Percentiles rank a stretch among this genome's conserved stretches.
phyloP scores from a whole-genome alignment of 1,284 basidiomycete species.

The Papiliotrema laurentii region DNA sequence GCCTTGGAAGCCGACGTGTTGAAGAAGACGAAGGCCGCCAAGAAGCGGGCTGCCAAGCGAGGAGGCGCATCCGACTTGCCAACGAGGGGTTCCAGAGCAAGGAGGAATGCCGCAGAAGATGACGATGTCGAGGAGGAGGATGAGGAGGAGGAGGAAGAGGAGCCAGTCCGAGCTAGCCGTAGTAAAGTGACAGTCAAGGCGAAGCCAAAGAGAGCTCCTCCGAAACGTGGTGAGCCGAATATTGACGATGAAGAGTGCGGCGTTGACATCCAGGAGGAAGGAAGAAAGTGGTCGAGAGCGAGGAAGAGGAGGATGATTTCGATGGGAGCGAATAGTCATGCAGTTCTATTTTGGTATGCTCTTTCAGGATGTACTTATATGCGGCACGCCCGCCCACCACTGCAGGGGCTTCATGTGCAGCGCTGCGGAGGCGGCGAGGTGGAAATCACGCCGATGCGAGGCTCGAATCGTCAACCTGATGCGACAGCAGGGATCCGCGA shows the following conservation, averaged over 20 bases:
- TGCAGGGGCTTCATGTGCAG: too few species aligned
- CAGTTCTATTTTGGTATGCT: too few species aligned
- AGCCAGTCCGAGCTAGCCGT: conserved; percentile 5
- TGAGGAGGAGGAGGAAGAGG: conserved; percentile 4
- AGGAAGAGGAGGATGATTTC: conserved; percentile 10
- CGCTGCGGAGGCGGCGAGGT: too few species aligned
- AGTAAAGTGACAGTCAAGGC: conserved; percentile 5
- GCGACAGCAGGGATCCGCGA: too few species aligned
- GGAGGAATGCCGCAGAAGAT: conserved; percentile 9
- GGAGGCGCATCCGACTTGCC: conserved; percentile 3
- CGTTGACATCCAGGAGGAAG: conserved; percentile 2
- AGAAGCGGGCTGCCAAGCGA: conserved; percentile 55
- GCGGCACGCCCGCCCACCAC: too few species aligned
- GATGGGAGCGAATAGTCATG: conserved; percentile 4
- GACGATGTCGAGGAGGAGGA: conserved; percentile 19
- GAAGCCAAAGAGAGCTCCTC: conserved; percentile 10
- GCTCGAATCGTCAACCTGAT: too few species aligned
- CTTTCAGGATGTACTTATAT: too few species aligned
- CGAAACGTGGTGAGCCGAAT: conserved; percentile 18
- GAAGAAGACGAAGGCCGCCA: conserved; percentile 72
- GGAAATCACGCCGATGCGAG: too few species aligned
- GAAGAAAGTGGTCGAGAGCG: conserved; percentile 16
- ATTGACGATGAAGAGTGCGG: neutral
- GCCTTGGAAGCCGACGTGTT: conserved; percentile 78
- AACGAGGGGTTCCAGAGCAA: conserved; percentile 4